Percentiles rank a stretch among this genome's conserved stretches.
phyloP scores from a whole-genome alignment of 768 basidiomycete genomes.

The Rubroboletus pulcherrimus region DNA sequence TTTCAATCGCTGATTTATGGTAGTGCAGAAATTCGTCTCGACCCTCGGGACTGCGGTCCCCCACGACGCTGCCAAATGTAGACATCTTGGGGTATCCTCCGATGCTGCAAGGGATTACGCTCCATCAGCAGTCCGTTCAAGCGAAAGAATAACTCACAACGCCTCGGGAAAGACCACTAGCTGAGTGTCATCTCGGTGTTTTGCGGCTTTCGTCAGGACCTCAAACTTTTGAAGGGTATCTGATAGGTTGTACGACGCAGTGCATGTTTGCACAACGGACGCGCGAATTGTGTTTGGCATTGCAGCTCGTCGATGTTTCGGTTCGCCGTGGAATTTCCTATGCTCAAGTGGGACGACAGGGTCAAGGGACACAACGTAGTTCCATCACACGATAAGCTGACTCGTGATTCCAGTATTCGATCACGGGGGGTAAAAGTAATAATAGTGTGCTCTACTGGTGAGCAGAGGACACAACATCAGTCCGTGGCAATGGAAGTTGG shows the following conservation, averaged over 20 bases:
- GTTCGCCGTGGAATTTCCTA: not conserved
- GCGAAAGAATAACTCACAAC: slow-evolving; percentile 38
- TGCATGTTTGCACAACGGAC: slow-evolving; percentile 52
- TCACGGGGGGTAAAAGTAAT: slow-evolving; percentile 2
- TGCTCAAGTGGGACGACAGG: not conserved
- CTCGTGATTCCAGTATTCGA: not conserved
- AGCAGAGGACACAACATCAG: slow-evolving; percentile 2
- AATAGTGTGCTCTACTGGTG: slow-evolving; percentile 10
- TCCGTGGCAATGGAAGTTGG: slow-evolving; percentile 6
- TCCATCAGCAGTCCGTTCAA: not conserved
- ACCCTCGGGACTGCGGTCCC: slow-evolving; percentile 46
- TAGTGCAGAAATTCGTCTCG: slow-evolving; percentile 59
- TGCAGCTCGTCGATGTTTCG: not conserved
- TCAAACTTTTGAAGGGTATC: slow-evolving; percentile 51
- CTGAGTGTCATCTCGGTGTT: slow-evolving; percentile 44
- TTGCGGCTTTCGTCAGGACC: slow-evolving; percentile 41
- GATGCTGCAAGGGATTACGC: slow-evolving; percentile 31
- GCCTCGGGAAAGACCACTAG: slow-evolving; percentile 57
- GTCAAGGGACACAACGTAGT: not conserved
- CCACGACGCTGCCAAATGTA: slow-evolving; percentile 41
- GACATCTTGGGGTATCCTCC: slow-evolving; percentile 62
- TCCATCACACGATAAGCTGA: slow-evolving; percentile 1
- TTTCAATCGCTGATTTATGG: slow-evolving; percentile 49
- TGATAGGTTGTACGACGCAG: slow-evolving; percentile 41
- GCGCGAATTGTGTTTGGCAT: slow-evolving; percentile 39